Evolutionary conservation across 805 yeast species (phyloP).

Genomic region (Candida orba): DNA sequence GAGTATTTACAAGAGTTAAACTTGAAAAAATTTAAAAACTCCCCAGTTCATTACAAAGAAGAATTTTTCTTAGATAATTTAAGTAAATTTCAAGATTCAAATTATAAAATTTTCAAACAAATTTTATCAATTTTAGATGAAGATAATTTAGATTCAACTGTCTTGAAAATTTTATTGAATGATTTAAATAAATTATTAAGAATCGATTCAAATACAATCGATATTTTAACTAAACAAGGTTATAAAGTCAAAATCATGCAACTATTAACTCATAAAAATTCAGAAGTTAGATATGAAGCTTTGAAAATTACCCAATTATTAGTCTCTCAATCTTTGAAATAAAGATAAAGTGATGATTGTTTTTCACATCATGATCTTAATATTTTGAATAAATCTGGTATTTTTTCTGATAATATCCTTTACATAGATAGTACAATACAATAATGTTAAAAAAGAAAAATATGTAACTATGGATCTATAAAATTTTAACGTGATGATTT

Average conservation of each 20-base stretch:
- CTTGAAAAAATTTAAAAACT: constrained; percentile 72
- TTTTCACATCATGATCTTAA: too few species aligned
- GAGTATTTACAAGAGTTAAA: constrained; percentile 83
- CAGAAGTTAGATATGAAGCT: constrained; percentile 91
- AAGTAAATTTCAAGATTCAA: constrained; percentile 63
- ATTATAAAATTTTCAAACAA: constrained; percentile 64
- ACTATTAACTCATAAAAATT: constrained; percentile 69
- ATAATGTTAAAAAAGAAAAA: neutral
- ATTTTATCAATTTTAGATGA: constrained; percentile 47
- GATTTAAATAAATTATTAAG: constrained; percentile 60
- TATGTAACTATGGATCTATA: too few species aligned
- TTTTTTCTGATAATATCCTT: neutral
- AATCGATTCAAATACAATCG: constrained; percentile 53
- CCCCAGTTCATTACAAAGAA: constrained; percentile 85
- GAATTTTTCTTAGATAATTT: constrained; percentile 89
- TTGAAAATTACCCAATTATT: constrained; percentile 90
- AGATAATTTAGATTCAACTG: constrained; percentile 26
- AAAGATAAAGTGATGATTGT: neutral
- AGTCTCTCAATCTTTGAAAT: constrained; percentile 71
- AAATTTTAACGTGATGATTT: too few species aligned
- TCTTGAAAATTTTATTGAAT: constrained; percentile 55
- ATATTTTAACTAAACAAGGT: constrained; percentile 45
- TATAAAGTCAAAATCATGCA: constrained; percentile 80
- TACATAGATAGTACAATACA: neutral
- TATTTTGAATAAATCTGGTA: constrained; percentile 1